Base-by-base conservation (phyloP, 2,329 filamentous ascomycete genomes). In the Colletotrichum trifolii region DNA sequence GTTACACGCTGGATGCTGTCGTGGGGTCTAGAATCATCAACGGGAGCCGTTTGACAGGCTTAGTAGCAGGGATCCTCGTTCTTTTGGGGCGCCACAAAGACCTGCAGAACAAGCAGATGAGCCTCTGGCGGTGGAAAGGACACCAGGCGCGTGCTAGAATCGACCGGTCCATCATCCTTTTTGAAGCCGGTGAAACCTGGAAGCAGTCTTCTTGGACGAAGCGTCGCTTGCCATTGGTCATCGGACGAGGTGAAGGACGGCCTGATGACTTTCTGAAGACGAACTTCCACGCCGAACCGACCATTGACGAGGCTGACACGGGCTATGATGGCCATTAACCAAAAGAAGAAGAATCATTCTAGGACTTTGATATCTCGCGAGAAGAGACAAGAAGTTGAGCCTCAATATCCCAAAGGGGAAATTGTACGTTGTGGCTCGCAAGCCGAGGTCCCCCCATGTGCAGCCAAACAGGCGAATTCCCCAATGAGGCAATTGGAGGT, bases 401-500 rank as follows among this genome's bases (percentile, higher is more conserved):
- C 36, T 58, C 25, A 12, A 43, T 35, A 50, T 43, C 55, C 46
- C 10, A 42, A 58, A 50, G 17, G 55, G 55, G 55, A 15, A 43
- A 43, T 49, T 11, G 46, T 58, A 58, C 46, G 55, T 58, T 50
- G 10, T 43, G 11, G 36, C 25, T 36, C 25, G 25, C 25, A 25
- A 55, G 43, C 25, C 33, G 42, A 46, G 33, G 42, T 25, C 25
- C 25, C 25, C 4, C 25, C 25, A 25, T 1, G 25, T 25, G 4
- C 25, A 25, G 25, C 25, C 25, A 25, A 5, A 25, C 25, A 35
- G 55, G 45, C 47, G 33, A 50, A 35, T 11, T 58, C 9, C 55
- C 46, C n/a, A 15, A 50, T 8, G 36, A 45, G 55, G 55, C 12
- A 58, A 38, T 58, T 50, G 45, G 40, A 58, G 3, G 38, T 58